Conservation (phyloP, 345 rosid genomes). For the Acer yangbiense region DNA sequence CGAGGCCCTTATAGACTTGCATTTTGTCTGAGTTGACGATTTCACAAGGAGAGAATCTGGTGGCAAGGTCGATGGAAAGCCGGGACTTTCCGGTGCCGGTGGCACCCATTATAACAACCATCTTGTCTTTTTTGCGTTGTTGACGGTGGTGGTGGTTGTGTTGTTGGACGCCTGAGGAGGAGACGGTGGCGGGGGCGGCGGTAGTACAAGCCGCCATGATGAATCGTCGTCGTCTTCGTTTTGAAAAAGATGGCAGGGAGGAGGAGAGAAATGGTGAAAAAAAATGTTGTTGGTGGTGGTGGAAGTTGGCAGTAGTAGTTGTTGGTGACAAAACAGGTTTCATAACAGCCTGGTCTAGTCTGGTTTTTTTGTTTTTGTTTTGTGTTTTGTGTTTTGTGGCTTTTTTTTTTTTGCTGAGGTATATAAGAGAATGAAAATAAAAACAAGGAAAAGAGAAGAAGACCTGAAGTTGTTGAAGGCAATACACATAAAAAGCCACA, state of each 20-base stretch:
- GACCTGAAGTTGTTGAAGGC: background rate
- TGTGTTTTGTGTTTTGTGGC: no score
- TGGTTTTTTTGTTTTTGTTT: background rate
- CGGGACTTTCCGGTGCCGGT: slow-evolving; percentile 84
- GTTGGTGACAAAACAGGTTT: background rate
- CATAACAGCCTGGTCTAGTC: slow-evolving; percentile 6
- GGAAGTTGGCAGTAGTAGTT: background rate
- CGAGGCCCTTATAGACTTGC: slow-evolving; percentile 76
- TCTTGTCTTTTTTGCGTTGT: slow-evolving; percentile 45
- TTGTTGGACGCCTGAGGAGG: slow-evolving; percentile 24
- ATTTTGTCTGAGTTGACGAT: slow-evolving; percentile 91
- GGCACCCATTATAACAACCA: slow-evolving; percentile 82
- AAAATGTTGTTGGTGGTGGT: background rate
- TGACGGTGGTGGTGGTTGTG: slow-evolving; percentile 5
- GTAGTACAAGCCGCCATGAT: background rate
- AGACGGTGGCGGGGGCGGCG: background rate
- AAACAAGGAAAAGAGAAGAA: background rate
- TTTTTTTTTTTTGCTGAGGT: background rate
- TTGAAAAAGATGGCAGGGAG: background rate
- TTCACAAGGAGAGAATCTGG: slow-evolving; percentile 48
- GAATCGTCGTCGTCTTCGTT: background rate
- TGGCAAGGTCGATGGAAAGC: slow-evolving; percentile 80
- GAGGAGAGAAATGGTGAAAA: background rate
- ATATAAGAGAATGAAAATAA: background rate
- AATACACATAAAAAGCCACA: no score